A percentile compares a stretch with the other conserved stretches of the same genome.
These are phyloP conservation scores for Boletellus deceptivus DNA, from an alignment of 1,284 basidiomycete species.

Conservation along the genomic window DNA sequence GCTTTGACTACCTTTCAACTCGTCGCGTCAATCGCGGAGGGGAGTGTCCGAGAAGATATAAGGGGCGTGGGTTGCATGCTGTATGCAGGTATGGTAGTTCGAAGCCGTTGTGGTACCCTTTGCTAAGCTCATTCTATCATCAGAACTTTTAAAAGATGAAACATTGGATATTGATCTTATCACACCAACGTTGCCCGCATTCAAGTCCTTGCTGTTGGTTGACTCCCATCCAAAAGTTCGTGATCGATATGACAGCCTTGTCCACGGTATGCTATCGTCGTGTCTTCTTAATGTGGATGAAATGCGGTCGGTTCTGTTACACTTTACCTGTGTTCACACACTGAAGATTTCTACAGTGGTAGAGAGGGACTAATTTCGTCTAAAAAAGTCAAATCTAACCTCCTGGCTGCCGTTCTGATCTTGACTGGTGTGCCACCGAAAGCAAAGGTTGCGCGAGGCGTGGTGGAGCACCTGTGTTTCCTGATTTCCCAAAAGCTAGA, in stretches of 20 bases:
- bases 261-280: conserved; percentile 85
- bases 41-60: conserved; percentile 65
- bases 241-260: conserved; percentile 55
- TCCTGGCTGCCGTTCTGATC: conserved; percentile 83
- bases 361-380: conserved; percentile 74
- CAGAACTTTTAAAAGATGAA: conserved; percentile 85
- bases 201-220: conserved; percentile 73
- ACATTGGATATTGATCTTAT: conserved; percentile 74
- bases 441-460: conserved; percentile 69
- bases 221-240: conserved; percentile 37
- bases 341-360: conserved; percentile 47
- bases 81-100: conserved; percentile 61
- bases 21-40: conserved; percentile 61
- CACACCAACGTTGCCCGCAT: conserved; percentile 72
- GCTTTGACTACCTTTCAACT: conserved; percentile 67
- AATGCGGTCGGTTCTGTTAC: conserved; percentile 65
- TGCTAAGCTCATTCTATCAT: neutral
- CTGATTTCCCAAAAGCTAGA: conserved; percentile 77
- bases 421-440: conserved; percentile 75
- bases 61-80: conserved; percentile 79
- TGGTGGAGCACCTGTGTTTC: conserved; percentile 84
- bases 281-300: conserved; percentile 88
- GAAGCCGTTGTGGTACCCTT: neutral
- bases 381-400: conserved; percentile 89
- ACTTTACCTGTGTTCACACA: neutral